Evolutionary conservation across 805 yeast genomes (phyloP), one percentile per base, ranked within the genome.

Genomic region (Kodamaea nitidulidarum): DNA sequence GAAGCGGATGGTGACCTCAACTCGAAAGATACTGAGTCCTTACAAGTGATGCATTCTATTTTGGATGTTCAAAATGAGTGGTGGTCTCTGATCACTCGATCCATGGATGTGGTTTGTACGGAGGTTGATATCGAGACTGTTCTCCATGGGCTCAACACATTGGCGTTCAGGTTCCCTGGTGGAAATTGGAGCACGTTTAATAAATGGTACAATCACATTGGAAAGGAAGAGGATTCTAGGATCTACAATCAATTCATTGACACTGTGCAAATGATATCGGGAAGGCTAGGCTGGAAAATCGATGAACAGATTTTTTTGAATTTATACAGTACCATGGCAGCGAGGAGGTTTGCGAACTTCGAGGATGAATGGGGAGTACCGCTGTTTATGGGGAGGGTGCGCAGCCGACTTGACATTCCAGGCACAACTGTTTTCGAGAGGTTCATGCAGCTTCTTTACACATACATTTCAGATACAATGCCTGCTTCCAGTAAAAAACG

Each of bases 401-500:
- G 40, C 8, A 44, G 61, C 0, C 42, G 60, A 33, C 48, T 52
- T 28, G 66, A 61, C 39, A 46, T 66, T 3, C 69, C 58, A 2
- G 41, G 39, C 3, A 39, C 37, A 8, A 40, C 64, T 2, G 57
- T 61, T 32, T 67, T 69, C 41, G 72, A 66, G 15, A 46, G 54
- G 17, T 67, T 67, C 44, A 48, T 67, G 57, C 54, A 55, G 10
- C 48, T 68, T n/a, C 42, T 65, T 10, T 66, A 66, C 46, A 50
- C 42, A 20, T 65, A 55, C 46, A 49, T 62, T 3, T 59, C 66
- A 1, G 57, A 54, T 3, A 41, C 65, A 17, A 49, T 55, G 2
- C 32, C 40, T 15, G 40, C 38, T 15, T 47, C 42, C 26, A 54
- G 47, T 38, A 55, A 48, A 36, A 55, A 55, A 30, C 53, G 60